A percentile compares a stretch with the other conserved stretches of the same genome.
Evolutionary conservation across 176 grass and related monocot species (phyloP).

Genomic region (Rhynchospora pubera): DNA sequence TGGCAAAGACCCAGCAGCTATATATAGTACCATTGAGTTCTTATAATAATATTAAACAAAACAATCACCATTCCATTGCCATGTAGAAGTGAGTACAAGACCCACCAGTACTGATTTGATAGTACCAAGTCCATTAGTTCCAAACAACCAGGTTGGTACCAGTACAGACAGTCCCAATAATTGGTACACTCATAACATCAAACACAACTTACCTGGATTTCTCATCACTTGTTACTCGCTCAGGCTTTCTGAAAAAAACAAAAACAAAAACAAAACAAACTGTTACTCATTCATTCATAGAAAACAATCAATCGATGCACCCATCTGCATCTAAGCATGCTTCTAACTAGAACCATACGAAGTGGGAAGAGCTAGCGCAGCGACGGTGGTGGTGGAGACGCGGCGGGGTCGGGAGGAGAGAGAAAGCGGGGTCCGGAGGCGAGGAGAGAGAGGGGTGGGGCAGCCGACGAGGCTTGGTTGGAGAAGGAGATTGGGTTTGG

Average conservation of each 20-base stretch:
- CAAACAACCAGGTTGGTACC: neutral
- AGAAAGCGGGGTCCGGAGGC: conserved; percentile 33
- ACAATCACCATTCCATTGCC: neutral
- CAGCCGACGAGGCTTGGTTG: neutral
- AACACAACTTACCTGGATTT: conserved; percentile 30
- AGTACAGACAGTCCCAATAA: neutral
- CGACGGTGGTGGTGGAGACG: neutral
- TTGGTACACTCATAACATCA: neutral
- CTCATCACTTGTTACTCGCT: conserved; percentile 37
- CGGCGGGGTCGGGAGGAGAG: conserved; percentile 18
- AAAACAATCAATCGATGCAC: neutral
- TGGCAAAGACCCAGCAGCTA: too few relatives aligned
- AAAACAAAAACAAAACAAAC: neutral
- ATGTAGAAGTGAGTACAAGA: neutral
- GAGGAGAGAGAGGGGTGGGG: conserved; percentile 28
- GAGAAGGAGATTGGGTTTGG: neutral
- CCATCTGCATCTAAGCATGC: neutral
- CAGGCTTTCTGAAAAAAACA: conserved; percentile 28
- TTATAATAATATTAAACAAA: neutral
- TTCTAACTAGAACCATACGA: neutral
- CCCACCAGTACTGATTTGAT: neutral
- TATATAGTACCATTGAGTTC: neutral
- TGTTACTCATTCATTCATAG: neutral
- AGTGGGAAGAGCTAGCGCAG: conserved; percentile 16
- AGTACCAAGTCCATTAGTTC: neutral